Percentiles rank a stretch among this genome's conserved stretches.
Evolutionary conservation across 805 yeast genomes (phyloP).

Genomic region (Ogataea glucozyma): DNA sequence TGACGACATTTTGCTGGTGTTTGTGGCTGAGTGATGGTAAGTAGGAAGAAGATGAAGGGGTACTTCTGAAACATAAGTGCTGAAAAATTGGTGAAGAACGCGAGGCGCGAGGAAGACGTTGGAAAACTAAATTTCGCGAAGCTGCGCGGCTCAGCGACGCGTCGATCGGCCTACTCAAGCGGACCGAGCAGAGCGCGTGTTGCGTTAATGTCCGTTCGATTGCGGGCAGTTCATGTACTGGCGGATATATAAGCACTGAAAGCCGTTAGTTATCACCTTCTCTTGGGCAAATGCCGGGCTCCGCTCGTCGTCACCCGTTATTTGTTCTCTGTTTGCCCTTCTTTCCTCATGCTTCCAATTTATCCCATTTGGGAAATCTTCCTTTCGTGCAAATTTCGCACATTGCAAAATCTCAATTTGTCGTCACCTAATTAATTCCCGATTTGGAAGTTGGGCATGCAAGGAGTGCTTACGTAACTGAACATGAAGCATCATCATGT

Average conservation of each 20-base stretch:
- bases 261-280: too few species aligned
- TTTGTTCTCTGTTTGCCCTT: neutral
- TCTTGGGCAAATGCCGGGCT: neutral
- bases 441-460: too few species aligned
- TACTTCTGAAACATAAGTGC: neutral
- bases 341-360: neutral
- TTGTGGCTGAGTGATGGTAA: neutral
- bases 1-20: constrained; percentile 27
- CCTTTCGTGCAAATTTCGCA: neutral
- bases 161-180: too few species aligned
- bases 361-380: constrained; percentile 1
- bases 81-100: constrained; percentile 8
- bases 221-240: too few species aligned
- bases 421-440: too few species aligned
- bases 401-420: neutral
- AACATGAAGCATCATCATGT: too few species aligned
- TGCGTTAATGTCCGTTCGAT: too few species aligned
- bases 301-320: neutral
- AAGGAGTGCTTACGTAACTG: too few species aligned
- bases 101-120: too few species aligned
- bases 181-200: too few species aligned
- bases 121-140: too few species aligned
- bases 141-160: too few species aligned
- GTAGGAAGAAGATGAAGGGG: neutral
- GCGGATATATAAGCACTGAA: neutral